Evolutionary conservation across 495 filamentous ascomycete species (phyloP).

Genomic region (Pyrenula massariospora): DNA sequence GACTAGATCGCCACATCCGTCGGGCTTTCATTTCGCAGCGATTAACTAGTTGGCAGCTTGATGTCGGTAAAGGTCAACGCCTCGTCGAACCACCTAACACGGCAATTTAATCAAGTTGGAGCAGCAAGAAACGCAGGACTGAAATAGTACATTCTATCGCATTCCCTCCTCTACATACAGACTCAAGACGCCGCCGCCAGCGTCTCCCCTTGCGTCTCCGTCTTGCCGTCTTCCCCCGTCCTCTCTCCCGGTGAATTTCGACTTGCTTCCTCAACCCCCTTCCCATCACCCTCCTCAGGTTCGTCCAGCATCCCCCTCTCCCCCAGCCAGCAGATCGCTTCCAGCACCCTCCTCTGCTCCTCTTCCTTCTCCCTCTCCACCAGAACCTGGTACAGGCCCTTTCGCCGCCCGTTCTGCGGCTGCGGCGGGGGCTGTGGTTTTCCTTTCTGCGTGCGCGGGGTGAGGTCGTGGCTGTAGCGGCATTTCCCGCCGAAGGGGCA

Average conservation of each 20-base stretch:
- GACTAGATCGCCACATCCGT: too few relatives aligned
- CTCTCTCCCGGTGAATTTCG: neutral
- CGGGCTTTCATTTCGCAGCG: too few relatives aligned
- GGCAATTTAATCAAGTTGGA: too few relatives aligned
- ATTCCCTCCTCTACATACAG: too few relatives aligned
- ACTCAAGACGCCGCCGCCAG: too few relatives aligned
- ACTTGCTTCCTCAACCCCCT: neutral
- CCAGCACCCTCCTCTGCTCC: constrained; percentile 29
- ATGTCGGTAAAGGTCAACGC: too few relatives aligned
- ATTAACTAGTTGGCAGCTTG: too few relatives aligned
- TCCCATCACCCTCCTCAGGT: neutral
- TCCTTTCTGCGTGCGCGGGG: constrained; percentile 6
- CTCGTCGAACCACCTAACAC: too few relatives aligned
- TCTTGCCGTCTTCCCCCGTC: too few relatives aligned
- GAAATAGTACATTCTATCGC: too few relatives aligned
- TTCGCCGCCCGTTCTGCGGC: constrained; percentile 9
- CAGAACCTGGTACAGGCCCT: constrained; percentile 37
- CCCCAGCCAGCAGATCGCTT: constrained; percentile 32
- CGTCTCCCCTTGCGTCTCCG: too few relatives aligned
- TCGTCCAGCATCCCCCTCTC: constrained; percentile 23
- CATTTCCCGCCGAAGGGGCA: constrained; percentile 34
- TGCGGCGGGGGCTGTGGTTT: neutral
- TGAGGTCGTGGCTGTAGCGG: constrained; percentile 30
- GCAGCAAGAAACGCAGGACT: too few relatives aligned
- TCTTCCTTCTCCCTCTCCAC: constrained; percentile 34